phyloP scores from a whole-genome alignment of 179 eudicot species.

The Nepenthes alata region DNA sequence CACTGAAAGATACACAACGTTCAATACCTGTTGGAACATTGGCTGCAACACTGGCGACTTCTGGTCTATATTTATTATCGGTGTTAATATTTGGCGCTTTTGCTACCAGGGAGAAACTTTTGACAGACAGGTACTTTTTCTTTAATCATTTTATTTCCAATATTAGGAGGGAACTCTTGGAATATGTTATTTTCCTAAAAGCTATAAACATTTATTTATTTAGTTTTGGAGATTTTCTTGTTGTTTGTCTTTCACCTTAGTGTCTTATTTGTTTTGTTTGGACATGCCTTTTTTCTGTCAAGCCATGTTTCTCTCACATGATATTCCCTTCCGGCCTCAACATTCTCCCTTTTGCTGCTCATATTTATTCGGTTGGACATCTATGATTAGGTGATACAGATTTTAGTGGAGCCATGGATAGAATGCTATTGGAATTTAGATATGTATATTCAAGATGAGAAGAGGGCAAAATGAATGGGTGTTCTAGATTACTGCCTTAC shows the following conservation, averaged over 20 bases:
- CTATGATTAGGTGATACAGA: no score
- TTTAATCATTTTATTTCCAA: no score
- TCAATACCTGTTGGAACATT: constrained; percentile 92
- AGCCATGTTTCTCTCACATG: no score
- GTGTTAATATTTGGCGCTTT: constrained; percentile 83
- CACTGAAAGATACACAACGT: constrained; percentile 86
- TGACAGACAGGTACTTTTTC: constrained; percentile 67
- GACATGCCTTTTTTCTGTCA: background rate
- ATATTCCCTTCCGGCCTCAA: no score
- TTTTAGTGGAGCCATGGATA: no score
- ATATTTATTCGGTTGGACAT: no score
- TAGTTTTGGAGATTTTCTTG: background rate
- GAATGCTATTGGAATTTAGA: no score
- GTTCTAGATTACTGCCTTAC: no score
- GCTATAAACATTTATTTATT: background rate
- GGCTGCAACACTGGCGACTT: constrained; percentile 72
- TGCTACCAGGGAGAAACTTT: constrained; percentile 85
- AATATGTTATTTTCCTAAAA: background rate
- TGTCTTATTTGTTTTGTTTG: background rate
- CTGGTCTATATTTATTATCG: constrained; percentile 53
- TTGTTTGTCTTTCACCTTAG: background rate
- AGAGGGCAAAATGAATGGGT: no score
- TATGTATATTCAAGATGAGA: no score
- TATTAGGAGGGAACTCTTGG: background rate
- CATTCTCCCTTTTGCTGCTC: no score